Evolutionary conservation across 2,329 filamentous ascomycete species (phyloP), one percentile per base, ranked within the genome.

Genomic region (Capronia americana): DNA sequence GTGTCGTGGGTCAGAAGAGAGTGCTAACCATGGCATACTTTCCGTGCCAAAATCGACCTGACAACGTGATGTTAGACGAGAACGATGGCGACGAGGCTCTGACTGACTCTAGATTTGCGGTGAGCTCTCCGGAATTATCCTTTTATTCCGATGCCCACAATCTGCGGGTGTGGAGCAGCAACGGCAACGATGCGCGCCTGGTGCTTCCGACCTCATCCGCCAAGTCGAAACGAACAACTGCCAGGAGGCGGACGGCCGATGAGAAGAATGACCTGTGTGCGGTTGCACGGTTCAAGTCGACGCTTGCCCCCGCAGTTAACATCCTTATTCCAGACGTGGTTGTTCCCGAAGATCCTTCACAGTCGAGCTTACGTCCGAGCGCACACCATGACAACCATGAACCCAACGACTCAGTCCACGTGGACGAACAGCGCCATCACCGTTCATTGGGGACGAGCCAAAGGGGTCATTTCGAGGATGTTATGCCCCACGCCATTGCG

Each of bases 101-200:
- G 26, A 30, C 53, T 20, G 26, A 56, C 28, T 56, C 53, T 30
- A 56, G 53, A 38, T 56, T 56, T 56, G 53, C 24, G 4, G 53
- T 30, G 26, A 2, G 53, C 28, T 34, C 53, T 34, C 24, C 28
- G n/a, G 53, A 38, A 56, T 10, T 34, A 56, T 23, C 53, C 4
- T 23, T 56, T 17, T 56, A 56, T 56, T 56, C 53, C 53, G 53
- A 56, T n/a, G 53, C 53, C 53, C 53, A 56, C 53, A 56, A 56
- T 38, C 53, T 56, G 28, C 53, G 53, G 12, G 53, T 56, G 5
- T 56, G 53, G 53, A 56, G 53, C 30, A 38, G 23, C 12, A 56
- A 34, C 26, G 12, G 53, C 53, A 56, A 56, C 28, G 53, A 56
- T 30, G n/a, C 28, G 30, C 53, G 30, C 53, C 34, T 30, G 30